A percentile compares a stretch with the other conserved stretches of the same genome.
These are phyloP conservation scores for Salix exigua DNA, from an alignment of 345 rosid genomes.

Conservation along the genomic window DNA sequence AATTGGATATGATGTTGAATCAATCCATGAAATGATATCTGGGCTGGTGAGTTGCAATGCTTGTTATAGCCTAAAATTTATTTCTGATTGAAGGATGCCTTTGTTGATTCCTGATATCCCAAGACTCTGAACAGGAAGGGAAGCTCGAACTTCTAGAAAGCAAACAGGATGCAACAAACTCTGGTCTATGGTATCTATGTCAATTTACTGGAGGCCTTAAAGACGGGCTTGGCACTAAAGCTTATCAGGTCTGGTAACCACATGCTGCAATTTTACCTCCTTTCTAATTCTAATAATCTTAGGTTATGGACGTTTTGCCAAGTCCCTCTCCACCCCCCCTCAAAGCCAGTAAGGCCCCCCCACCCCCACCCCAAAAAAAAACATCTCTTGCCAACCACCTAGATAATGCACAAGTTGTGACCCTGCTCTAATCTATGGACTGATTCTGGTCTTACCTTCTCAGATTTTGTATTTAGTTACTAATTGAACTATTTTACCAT, in stretches of 20 bases:
- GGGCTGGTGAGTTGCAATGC: constrained; percentile 61
- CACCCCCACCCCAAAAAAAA: background rate
- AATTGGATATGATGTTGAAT: constrained; percentile 69
- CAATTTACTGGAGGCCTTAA: constrained; percentile 58
- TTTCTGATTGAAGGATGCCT: background rate
- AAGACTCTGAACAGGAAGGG: constrained; percentile 58
- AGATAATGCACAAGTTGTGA: background rate
- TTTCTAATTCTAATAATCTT: background rate
- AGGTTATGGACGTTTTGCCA: background rate
- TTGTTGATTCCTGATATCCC: constrained; percentile 18
- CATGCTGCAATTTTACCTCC: background rate
- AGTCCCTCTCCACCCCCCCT: no score
- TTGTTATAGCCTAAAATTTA: background rate
- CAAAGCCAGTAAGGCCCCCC: background rate
- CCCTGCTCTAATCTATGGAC: background rate
- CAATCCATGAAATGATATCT: constrained; percentile 62
- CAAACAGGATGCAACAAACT: constrained; percentile 80
- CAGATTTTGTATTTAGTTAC: background rate
- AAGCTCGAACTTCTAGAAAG: constrained; percentile 69
- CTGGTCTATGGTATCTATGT: constrained; percentile 76
- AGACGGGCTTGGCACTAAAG: constrained; percentile 38
- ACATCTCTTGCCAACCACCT: background rate
- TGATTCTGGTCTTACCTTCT: background rate
- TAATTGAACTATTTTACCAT: constrained; percentile 13
- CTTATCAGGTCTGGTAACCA: constrained; percentile 46